Evolutionary conservation across 148 eudicot genomes (phyloP).

Genomic region (Amaranthus palmeri): DNA sequence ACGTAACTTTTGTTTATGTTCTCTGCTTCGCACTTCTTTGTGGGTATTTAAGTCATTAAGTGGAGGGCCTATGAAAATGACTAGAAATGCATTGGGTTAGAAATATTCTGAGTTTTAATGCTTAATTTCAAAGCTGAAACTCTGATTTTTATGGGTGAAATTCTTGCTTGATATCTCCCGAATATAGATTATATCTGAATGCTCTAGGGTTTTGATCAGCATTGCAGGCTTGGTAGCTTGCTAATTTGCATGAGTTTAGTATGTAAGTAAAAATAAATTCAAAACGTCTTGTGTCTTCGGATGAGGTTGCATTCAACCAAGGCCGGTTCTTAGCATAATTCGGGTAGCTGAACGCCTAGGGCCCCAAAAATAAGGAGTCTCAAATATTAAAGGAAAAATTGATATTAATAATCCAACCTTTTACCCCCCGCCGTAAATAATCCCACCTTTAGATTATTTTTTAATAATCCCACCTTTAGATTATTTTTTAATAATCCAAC

Average conservation of each 20-base stretch:
- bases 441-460: too few species aligned
- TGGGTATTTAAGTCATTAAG: neutral
- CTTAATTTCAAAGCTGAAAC: neutral
- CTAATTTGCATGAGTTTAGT: neutral
- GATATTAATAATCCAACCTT: too few species aligned
- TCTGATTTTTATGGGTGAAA: neutral
- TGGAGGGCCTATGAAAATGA: neutral
- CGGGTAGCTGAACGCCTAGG: too few species aligned
- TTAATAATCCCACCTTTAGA: too few species aligned
- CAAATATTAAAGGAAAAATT: too few species aligned
- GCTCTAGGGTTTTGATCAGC: neutral
- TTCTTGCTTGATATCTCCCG: neutral
- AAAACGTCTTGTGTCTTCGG: neutral
- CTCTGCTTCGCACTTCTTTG: constrained; percentile 1
- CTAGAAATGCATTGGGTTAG: constrained; percentile 1
- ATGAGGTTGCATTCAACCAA: neutral
- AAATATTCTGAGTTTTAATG: neutral
- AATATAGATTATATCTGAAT: neutral
- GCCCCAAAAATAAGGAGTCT: too few species aligned
- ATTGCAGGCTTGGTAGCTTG: constrained; percentile 8
- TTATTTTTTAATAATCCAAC: too few species aligned
- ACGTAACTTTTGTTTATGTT: constrained; percentile 16
- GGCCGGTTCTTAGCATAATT: too few species aligned
- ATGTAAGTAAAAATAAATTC: neutral
- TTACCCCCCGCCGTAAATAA: too few species aligned